Evolutionary conservation across 2,329 filamentous ascomycete genomes (phyloP).

Genomic region (Fusarium nisikadoi): DNA sequence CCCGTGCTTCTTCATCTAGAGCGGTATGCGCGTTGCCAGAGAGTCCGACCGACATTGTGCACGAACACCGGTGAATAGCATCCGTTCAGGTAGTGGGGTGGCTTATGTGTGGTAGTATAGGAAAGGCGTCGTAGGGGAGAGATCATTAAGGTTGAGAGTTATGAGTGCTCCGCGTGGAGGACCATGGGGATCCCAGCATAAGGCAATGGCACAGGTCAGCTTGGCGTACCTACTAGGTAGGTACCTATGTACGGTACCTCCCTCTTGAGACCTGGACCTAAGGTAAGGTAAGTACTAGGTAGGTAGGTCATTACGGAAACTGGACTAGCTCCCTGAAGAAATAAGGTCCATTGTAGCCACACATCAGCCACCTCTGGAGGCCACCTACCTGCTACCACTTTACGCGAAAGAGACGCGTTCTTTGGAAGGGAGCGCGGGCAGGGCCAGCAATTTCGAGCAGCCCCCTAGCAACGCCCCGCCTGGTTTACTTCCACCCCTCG

Average conservation of each 20-base stretch:
- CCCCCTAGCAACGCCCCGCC: conserved; percentile 34
- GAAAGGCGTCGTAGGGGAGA: not conserved
- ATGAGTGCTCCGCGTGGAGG: conserved; percentile 6
- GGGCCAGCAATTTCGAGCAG: conserved; percentile 25
- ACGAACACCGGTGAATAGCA: not conserved
- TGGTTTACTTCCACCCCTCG: conserved; percentile 31
- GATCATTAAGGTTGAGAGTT: conserved; percentile 2
- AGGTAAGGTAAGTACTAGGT: no score
- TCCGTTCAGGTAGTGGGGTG: not conserved
- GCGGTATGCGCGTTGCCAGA: conserved; percentile 58
- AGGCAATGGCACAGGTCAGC: not conserved
- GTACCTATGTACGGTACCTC: not conserved
- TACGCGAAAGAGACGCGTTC: conserved; percentile 44
- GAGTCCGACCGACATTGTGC: conserved; percentile 63
- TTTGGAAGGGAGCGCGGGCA: conserved; percentile 12
- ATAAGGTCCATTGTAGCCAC: not conserved
- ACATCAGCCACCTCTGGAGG: conserved; percentile 14
- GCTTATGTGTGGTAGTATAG: not conserved
- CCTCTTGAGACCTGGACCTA: not conserved
- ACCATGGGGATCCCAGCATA: not conserved
- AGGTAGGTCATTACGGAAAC: conserved; percentile 26
- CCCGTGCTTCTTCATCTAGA: conserved; percentile 73
- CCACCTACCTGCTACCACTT: conserved; percentile 32
- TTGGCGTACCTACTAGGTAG: not conserved
- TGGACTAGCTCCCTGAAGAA: conserved; percentile 9